These are phyloP conservation scores for Paecilomyces sp. DNA, from an alignment of 2,329 filamentous ascomycete genomes.

Conservation along the genomic window DNA sequence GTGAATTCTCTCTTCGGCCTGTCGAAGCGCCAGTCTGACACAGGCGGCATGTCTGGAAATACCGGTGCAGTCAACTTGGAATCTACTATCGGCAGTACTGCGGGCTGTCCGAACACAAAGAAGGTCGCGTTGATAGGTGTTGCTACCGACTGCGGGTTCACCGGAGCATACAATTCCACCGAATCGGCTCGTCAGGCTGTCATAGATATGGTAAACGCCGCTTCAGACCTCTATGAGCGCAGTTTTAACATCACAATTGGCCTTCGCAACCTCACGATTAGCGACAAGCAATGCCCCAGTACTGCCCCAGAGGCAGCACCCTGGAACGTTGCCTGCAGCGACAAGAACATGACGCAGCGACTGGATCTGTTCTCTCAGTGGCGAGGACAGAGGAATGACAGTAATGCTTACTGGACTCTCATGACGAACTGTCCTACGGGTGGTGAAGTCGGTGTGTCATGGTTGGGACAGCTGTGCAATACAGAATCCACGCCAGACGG, in stretches of 20 bases:
- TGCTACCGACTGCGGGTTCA: slow-evolving; percentile 89
- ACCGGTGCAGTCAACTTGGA: slow-evolving; percentile 72
- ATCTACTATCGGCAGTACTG: slow-evolving; percentile 68
- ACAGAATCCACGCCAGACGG: slow-evolving; percentile 44
- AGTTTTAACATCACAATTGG: slow-evolving; percentile 94
- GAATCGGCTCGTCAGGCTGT: slow-evolving; percentile 65
- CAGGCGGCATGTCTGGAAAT: slow-evolving; percentile 62
- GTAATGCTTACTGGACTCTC: slow-evolving; percentile 89
- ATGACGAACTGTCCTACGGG: slow-evolving; percentile 75
- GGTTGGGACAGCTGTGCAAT: slow-evolving; percentile 81
- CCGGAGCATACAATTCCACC: slow-evolving; percentile 59
- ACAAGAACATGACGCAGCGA: slow-evolving; percentile 60
- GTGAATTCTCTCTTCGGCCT: slow-evolving; percentile 61
- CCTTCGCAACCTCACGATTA: slow-evolving; percentile 76
- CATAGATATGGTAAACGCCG: slow-evolving; percentile 75
- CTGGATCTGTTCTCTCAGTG: slow-evolving; percentile 83
- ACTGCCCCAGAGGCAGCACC: slow-evolving; percentile 58
- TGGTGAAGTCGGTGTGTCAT: slow-evolving; percentile 82
- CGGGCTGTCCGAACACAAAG: slow-evolving; percentile 82
- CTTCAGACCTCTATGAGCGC: slow-evolving; percentile 79
- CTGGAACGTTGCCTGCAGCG: slow-evolving; percentile 73
- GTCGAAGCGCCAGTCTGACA: slow-evolving; percentile 58
- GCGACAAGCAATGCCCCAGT: slow-evolving; percentile 65
- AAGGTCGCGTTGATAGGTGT: slow-evolving; percentile 88
- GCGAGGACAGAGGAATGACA: slow-evolving; percentile 70